Evolutionary conservation across 768 basidiomycete genomes (phyloP), one percentile per base, ranked within the genome.

Genomic region (Termitomyces titanicus): DNA sequence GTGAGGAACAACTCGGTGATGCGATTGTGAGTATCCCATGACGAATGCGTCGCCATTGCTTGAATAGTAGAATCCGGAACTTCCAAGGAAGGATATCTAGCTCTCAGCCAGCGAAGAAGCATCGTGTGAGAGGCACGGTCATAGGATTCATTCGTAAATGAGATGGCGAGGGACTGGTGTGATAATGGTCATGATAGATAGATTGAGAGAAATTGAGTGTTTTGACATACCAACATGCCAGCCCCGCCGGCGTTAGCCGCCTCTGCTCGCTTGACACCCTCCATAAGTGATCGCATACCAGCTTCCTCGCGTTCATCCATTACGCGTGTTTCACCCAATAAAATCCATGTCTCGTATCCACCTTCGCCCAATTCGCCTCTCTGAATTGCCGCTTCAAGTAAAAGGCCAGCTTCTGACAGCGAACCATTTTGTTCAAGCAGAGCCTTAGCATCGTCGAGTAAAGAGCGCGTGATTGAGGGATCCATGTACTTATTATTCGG

Each of bases 61-160:
- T 80, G 69, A 60, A 80, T 72, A 0, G 82, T 80, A 44, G 83
- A 83, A 38, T 83, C 76, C 1, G 83, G 69, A 39, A 89, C 73
- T 40, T 70, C 74, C 57, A 78, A 76, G 20, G 73, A 74, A 9
- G 83, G 88, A 70, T 81, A 87, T 45, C 80, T 81, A 35, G 86
- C 81, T 52, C 74, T 73, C 47, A 98, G 75, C 91, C 93, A 98
- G 31, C 88, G 88, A 47, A 95, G 80, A 15, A 99, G 80, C 76
- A 88, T 91, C 0, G 85, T 74, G 65, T 96, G 84, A 3, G 95
- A 89, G 7, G 86, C 94, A 11, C 89, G 79, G 63, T 98, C 95
- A 62, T 86, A 89, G 0, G 84, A 83, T 72, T 98, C 96, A 64
- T 98, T 99, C 31, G 95, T 96, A 69, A 92, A 98, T 9, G 93